Evolutionary conservation across 1,284 basidiomycete species (phyloP), one percentile per base, ranked within the genome.

Genomic region (Rhodotorula mucilaginosa): DNA sequence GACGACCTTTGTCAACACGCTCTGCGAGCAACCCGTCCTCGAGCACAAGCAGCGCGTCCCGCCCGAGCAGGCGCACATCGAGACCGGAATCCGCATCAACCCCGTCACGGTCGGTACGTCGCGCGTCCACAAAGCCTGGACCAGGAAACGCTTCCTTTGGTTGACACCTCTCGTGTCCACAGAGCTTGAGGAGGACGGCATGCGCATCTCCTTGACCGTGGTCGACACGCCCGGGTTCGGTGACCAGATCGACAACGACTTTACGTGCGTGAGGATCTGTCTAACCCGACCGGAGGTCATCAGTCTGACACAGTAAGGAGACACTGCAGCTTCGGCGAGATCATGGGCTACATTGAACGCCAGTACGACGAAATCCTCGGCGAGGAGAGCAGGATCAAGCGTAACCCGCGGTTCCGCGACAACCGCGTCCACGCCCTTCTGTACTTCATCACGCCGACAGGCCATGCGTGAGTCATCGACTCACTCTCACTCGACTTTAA

Each of bases 331-430:
- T 97, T 97, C 84, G 90, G 92, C 80, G 96, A 98, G 83, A 99
- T 99, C 78, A 90, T 96, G 68, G 92, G 92, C 74, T 89, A 99
- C 84, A 89, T 99, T 74, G 97, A 99, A 82, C 90, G 96, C 73
- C 96, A 99, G 88, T 99, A 99, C 84, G 97, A 99, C 78, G 96
- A 99, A 79, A 97, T 99, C 81, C 86, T 99, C 74, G 94, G 96
- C 16, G 96, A 99, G 82, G 97, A 99, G 84, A 96, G 93, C 74
- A 89, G 97, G 80, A 99, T 99, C 85, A 99, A 97, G 85, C 96
- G 97, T 87, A 98, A 98, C 84, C 95, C 96, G 34, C 90, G 97
- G 75, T 99, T 98, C 88, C 89, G 94, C 81, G 97, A 99, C 84
- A 98, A 98, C 85, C 87, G 94, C 76, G 82, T 84, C 19, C 97